phyloP scores from a whole-genome alignment of 805 yeast genomes.

The Yamadazyma akitaensis region DNA sequence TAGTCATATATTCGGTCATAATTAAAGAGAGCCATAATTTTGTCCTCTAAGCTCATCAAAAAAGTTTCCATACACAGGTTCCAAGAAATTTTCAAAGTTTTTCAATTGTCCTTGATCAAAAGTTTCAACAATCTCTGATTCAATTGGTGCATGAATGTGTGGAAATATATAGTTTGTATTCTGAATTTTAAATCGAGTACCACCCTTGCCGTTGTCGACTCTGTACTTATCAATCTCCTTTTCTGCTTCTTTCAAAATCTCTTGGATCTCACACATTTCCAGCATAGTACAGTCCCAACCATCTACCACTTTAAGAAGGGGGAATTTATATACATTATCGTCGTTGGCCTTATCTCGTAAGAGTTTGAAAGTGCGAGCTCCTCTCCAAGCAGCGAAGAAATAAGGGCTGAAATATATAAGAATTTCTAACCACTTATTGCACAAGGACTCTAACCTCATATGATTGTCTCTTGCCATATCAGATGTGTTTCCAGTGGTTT shows the following conservation, averaged over 20 bases:
- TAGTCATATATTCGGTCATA: not conserved
- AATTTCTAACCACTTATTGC: not conserved
- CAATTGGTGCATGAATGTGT: not conserved
- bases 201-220: slow-evolving; percentile 3
- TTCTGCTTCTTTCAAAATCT: not conserved
- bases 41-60: not conserved
- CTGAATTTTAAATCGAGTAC: not conserved
- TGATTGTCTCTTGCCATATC: not conserved
- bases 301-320: not conserved
- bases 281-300: not conserved
- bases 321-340: not conserved
- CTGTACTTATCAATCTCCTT: not conserved
- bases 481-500: not conserved
- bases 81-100: not conserved
- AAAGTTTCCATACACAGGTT: not conserved
- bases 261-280: not conserved
- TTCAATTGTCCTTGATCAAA: not conserved
- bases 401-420: slow-evolving; percentile 41
- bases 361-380: not conserved
- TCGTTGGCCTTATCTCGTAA: not conserved
- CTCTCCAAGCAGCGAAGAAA: slow-evolving; percentile 60
- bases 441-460: not conserved
- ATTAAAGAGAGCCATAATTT: not conserved
- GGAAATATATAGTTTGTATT: not conserved
- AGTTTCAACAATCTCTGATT: not conserved